phyloP scores from a whole-genome alignment of 202 grass and related monocot genomes.

The Panicum virgatum region DNA sequence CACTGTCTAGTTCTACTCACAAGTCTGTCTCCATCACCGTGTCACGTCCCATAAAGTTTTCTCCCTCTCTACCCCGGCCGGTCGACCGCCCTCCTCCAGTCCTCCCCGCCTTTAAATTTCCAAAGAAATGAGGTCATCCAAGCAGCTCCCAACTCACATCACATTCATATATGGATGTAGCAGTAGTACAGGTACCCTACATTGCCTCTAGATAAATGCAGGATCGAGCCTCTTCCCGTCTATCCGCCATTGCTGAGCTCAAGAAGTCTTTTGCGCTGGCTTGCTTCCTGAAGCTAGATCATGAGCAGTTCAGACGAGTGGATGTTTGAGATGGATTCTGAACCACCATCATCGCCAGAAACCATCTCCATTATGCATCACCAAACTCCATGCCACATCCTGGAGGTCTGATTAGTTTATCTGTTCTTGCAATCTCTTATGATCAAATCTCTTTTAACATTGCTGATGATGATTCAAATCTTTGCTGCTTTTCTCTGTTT shows the following conservation, averaged over 20 bases:
- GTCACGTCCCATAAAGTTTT: slow-evolving; percentile 43
- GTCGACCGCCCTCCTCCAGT: background rate
- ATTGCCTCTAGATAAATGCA: slow-evolving; percentile 46
- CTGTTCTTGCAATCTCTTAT: background rate
- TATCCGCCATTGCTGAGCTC: slow-evolving; percentile 11
- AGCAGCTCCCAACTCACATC: slow-evolving; percentile 35
- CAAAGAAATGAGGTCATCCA: slow-evolving; percentile 20
- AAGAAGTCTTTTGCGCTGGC: background rate
- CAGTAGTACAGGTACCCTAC: slow-evolving; percentile 22
- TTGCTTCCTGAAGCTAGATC: background rate
- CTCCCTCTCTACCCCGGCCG: background rate
- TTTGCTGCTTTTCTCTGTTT: background rate
- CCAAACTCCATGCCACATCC: slow-evolving; percentile 33
- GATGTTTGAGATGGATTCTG: slow-evolving; percentile 52
- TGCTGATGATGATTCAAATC: background rate
- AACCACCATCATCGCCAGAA: slow-evolving; percentile 14
- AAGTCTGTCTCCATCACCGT: slow-evolving; percentile 49
- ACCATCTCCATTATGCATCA: slow-evolving; percentile 21
- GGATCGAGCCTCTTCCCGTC: background rate
- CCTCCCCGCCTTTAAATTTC: slow-evolving; percentile 36
- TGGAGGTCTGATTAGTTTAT: slow-evolving; percentile 34
- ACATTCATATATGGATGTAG: slow-evolving; percentile 44
- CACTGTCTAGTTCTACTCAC: slow-evolving; percentile 28
- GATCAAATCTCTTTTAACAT: slow-evolving; percentile 4
- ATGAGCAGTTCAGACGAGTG: slow-evolving; percentile 46